Evolutionary conservation across 257 asterid genomes (phyloP), one percentile per base, ranked within the genome.

Genomic region (Solanum etuberosum): DNA sequence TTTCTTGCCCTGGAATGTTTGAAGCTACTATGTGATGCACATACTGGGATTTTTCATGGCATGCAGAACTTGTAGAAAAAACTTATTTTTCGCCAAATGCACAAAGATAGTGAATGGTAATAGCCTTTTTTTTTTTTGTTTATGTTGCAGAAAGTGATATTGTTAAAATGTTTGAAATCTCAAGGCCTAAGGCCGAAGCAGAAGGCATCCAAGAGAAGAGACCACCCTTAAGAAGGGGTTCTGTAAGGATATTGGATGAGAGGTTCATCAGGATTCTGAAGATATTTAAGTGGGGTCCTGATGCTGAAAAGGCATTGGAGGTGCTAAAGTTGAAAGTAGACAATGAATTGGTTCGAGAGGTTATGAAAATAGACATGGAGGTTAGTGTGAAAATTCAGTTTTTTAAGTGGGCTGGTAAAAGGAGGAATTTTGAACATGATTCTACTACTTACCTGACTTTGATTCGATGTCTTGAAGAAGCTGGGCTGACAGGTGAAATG

Each of bases 241-340:
- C 91, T 4, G 87, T 83, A 9, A 94, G 98, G 89, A 89, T 90
- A 37, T 93, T 96, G 85, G 98, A 95, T 85, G 98, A 93, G 91
- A 92, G 99, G 90, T 96, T 96, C 77, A 91, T 96, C 48, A 90
- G 98, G 91, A 96, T 96, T 82, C 88, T 96, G 90, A 96, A 96
- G 87, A 96, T 95, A 88, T 96, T 96, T 87, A 96, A 95, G 89
- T 96, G 99, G 98, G 99, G 99, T 40, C 90, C 96, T 38, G 98
- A 95, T 91, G 95, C 99, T 9, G 99, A 95, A 87, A 96, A 93
- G 91, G 98, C 99, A 80, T 65, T 96, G 42, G 98, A 93, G 88
- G 98, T 96, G 87, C 90, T 96, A 25, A 91, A 93, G 89, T 59
- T 95, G 88, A 95, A 91, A 89, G 95, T 95, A 34, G 98, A 94